phyloP scores from a whole-genome alignment of 2,329 filamentous ascomycete species.

The Celoporthe dispersa region DNA sequence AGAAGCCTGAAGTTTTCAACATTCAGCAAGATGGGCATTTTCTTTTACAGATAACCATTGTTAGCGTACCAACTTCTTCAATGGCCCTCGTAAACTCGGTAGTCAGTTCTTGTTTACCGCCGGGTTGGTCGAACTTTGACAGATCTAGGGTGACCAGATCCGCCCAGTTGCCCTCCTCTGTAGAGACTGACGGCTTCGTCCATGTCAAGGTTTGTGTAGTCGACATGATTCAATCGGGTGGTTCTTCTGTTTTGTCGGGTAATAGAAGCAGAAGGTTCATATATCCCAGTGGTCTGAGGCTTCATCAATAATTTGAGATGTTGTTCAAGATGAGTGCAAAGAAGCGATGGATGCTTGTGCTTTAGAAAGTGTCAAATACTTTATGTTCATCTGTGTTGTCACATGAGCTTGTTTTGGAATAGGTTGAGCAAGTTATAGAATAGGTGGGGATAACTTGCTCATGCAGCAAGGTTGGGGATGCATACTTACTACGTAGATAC shows the following conservation, averaged over 20 bases:
- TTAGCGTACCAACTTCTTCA: conserved; percentile 21
- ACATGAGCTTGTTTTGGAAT: conserved; percentile 15
- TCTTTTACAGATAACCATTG: no score
- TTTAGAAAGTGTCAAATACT: neutral
- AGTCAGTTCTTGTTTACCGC: conserved; percentile 34
- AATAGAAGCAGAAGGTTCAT: neutral
- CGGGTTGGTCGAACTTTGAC: conserved; percentile 25
- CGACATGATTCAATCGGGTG: neutral
- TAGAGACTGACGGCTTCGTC: conserved; percentile 12
- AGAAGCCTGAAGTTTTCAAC: conserved; percentile 43
- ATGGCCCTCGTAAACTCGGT: conserved; percentile 14
- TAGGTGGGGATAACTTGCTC: conserved; percentile 18
- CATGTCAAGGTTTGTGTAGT: conserved; percentile 15
- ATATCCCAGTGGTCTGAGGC: no score
- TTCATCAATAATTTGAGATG: neutral
- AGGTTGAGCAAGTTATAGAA: conserved; percentile 17
- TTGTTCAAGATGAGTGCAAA: neutral
- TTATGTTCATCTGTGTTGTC: neutral
- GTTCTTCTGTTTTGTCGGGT: neutral
- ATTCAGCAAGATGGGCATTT: neutral
- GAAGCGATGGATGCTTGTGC: neutral
- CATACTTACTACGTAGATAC: neutral
- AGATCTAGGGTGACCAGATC: conserved; percentile 26
- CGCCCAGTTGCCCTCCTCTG: conserved; percentile 14
- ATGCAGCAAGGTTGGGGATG: neutral